phyloP scores from a whole-genome alignment of 2,329 filamentous ascomycete genomes.

The Trichoderma oligosporum region DNA sequence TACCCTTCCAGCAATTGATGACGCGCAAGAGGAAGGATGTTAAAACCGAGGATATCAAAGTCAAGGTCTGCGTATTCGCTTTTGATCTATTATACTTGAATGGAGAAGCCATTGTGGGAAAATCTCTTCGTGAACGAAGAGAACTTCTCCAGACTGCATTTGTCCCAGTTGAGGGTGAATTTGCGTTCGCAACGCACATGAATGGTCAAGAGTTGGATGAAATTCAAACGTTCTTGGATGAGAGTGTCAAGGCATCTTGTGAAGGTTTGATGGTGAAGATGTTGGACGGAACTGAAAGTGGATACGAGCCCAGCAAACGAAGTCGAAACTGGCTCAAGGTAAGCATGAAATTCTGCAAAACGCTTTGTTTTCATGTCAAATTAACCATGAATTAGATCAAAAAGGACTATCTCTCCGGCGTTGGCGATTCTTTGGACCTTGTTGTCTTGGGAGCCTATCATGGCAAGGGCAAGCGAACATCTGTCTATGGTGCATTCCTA shows the following conservation, averaged over 20 bases:
- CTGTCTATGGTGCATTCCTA: slow-evolving; percentile 91
- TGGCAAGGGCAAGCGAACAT: slow-evolving; percentile 92
- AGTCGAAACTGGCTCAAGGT: slow-evolving; percentile 98
- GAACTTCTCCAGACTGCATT: slow-evolving; percentile 72
- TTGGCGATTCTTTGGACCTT: slow-evolving; percentile 93
- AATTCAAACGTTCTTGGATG: slow-evolving; percentile 88
- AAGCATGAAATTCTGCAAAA: slow-evolving; percentile 25
- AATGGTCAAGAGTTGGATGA: slow-evolving; percentile 87
- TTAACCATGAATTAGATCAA: slow-evolving; percentile 63
- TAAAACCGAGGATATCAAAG: slow-evolving; percentile 89
- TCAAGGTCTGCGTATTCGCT: slow-evolving; percentile 95
- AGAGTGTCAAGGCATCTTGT: slow-evolving; percentile 91
- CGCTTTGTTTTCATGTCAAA: background rate
- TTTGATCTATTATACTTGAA: slow-evolving; percentile 95
- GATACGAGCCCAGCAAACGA: slow-evolving; percentile 93
- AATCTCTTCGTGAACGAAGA: slow-evolving; percentile 77
- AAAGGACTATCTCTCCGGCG: slow-evolving; percentile 92
- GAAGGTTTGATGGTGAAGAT: slow-evolving; percentile 99
- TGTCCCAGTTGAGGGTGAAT: slow-evolving; percentile 77
- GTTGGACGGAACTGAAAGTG: slow-evolving; percentile 87
- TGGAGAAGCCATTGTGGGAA: slow-evolving; percentile 83
- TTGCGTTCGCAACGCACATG: slow-evolving; percentile 82
- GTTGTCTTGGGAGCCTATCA: slow-evolving; percentile 93
- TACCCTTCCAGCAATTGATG: slow-evolving; percentile 98
- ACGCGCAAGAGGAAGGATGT: slow-evolving; percentile 97